These are phyloP conservation scores for Linnemannia elongata DNA, from an alignment of 192 early-diverging fungal genomes.

Conservation along the genomic window DNA sequence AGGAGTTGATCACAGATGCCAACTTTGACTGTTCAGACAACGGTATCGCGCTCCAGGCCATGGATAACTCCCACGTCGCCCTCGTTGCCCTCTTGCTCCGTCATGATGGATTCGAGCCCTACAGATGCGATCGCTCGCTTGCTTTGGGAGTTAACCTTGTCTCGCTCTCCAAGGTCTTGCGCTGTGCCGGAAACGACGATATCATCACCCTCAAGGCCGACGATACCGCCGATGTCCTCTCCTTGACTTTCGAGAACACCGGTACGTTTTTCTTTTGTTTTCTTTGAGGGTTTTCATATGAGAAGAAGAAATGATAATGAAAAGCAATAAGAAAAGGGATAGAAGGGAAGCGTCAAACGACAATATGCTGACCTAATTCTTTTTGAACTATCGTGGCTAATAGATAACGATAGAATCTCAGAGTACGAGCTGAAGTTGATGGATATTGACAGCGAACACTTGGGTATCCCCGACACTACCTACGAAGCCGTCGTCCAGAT, in stretches of 20 bases:
- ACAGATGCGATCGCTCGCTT: constrained; percentile 92
- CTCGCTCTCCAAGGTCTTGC: constrained; percentile 92
- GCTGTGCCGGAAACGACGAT: constrained; percentile 93
- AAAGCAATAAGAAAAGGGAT: neutral
- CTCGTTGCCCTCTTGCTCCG: constrained; percentile 89
- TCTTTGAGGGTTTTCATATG: neutral
- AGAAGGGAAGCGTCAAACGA: neutral
- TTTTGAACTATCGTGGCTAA: neutral
- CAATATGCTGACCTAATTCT: neutral
- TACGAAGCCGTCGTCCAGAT: constrained; percentile 94
- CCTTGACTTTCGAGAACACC: constrained; percentile 80
- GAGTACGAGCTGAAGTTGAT: constrained; percentile 99
- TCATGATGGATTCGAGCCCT: constrained; percentile 86
- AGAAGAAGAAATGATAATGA: neutral
- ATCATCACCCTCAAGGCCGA: constrained; percentile 92
- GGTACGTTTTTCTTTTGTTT: constrained; percentile 42
- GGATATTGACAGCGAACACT: constrained; percentile 97
- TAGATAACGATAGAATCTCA: constrained; percentile 75
- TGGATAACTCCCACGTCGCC: constrained; percentile 99
- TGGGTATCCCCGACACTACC: constrained; percentile 94
- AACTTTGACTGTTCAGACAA: constrained; percentile 98
- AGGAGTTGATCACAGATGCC: constrained; percentile 96
- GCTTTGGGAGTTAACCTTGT: constrained; percentile 92
- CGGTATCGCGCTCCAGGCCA: constrained; percentile 96
- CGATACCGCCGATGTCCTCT: constrained; percentile 85